Base-by-base conservation (phyloP, 2,329 filamentous ascomycete genomes). In the Calycina herbarum region DNA sequence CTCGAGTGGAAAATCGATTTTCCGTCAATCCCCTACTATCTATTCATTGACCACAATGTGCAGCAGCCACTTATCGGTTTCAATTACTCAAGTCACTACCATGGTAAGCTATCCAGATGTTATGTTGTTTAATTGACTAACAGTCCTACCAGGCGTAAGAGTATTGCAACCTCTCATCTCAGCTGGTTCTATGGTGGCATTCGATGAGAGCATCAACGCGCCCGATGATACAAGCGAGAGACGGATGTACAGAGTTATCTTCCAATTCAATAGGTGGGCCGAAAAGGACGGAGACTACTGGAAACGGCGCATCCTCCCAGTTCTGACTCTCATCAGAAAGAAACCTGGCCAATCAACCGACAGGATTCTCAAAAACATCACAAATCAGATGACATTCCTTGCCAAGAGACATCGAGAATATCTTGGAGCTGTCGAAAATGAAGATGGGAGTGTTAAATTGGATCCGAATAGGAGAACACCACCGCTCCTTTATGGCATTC, bases 401-500 rank as follows among this genome's bases (percentile, higher is more conserved):
- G 74, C 71, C 24, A 61, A 69, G 59, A 65, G 64, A 51, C 72
- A 76, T 62, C 73, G 73, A 24, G 67, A 71, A 45, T 33, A 68
- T 20, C 67, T 75, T 20, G 59, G 70, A 33, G 61, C 67, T 8
- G 59, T 61, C 4, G 42, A 64, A 35, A 70, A 71, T 60, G 71
- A 70, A 31, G 31, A 64, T 6, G 72, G 68, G 7, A 68, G 71
- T 38, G 27, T 59, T 48, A 5, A 38, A 24, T 59, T 69, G 1
- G 67, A 73, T 54, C 64, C 66, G 8, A 76, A 74, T 57, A 62
- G 58, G 11, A 67, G 68, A 63, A 57, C 38, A 8, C 74, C 72
- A 35, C 76, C 76, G 3, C 64, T 77, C 15, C 67, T 78, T 27
- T 78, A 77, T 56, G 76, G 76, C 4, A 73, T 78, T 13, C 67